phyloP scores from a whole-genome alignment of 225 moss, liverwort and hornwort species.

The Physcomitrium patens region DNA sequence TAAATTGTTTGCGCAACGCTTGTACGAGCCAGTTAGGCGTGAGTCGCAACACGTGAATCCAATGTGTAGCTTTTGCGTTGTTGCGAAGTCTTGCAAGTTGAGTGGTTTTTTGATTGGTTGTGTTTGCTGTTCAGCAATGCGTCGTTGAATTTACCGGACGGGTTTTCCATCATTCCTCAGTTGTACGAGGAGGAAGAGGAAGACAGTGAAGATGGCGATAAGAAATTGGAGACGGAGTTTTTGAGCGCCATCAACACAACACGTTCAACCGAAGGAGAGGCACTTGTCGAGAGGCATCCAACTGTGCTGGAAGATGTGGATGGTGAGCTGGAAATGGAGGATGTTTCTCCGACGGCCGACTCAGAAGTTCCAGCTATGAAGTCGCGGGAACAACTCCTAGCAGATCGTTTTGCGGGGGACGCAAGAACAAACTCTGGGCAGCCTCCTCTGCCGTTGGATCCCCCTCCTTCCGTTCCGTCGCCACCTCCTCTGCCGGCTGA shows the following conservation, averaged over 20 bases:
- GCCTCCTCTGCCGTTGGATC: conserved; percentile 86
- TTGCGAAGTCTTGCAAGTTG: conserved; percentile 12
- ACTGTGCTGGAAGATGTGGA: conserved; percentile 97
- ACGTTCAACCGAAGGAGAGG: conserved; percentile 49
- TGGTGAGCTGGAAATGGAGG: conserved; percentile 99
- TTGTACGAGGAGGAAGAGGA: conserved; percentile 94
- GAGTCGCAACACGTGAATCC: background rate
- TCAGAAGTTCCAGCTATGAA: conserved; percentile 44
- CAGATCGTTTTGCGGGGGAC: conserved; percentile 47
- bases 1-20: background rate
- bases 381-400: conserved; percentile 52
- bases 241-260: conserved; percentile 29
- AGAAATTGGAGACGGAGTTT: conserved; percentile 35
- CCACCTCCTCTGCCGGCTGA: conserved; percentile 81
- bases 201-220: conserved; percentile 63
- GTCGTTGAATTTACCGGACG: conserved; percentile 79
- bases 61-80: background rate
- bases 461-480: conserved; percentile 78
- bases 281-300: conserved; percentile 68
- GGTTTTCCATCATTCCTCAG: conserved; percentile 81
- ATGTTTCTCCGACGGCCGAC: conserved; percentile 89
- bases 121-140: conserved; percentile 82
- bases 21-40: background rate
- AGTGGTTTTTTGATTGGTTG: conserved; percentile 12
- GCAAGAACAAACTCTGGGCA: conserved; percentile 37